phyloP scores from a whole-genome alignment of 805 yeast genomes.

The Ogataea polymorpha region DNA sequence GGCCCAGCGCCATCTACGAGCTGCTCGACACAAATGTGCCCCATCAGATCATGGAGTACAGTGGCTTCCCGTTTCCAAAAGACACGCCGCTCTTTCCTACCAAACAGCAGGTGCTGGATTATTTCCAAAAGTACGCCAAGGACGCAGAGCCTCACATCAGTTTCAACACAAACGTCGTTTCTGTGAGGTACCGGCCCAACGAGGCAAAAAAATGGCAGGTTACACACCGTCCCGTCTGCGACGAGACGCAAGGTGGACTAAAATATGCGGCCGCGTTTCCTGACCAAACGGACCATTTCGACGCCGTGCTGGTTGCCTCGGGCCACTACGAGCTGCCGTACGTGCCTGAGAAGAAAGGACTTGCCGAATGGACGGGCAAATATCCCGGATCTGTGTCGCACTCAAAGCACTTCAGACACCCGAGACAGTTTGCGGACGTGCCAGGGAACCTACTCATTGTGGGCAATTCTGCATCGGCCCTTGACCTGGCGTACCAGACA shows the following conservation, averaged over 20 bases:
- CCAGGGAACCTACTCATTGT: slow-evolving; percentile 53
- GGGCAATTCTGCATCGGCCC: slow-evolving; percentile 77
- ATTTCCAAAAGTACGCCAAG: slow-evolving; percentile 51
- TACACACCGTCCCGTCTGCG: slow-evolving; percentile 32
- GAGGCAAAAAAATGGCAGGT: slow-evolving; percentile 41
- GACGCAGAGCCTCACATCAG: slow-evolving; percentile 38
- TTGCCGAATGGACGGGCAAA: slow-evolving; percentile 43
- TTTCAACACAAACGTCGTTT: slow-evolving; percentile 48
- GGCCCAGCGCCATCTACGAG: slow-evolving; percentile 61
- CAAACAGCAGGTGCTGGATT: slow-evolving; percentile 55
- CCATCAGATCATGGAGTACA: slow-evolving; percentile 63
- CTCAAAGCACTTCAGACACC: slow-evolving; percentile 54
- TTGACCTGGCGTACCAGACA: slow-evolving; percentile 65
- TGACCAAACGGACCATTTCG: slow-evolving; percentile 43
- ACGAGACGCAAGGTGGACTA: slow-evolving; percentile 34
- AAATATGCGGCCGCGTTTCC: slow-evolving; percentile 14
- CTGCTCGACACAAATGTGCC: slow-evolving; percentile 70
- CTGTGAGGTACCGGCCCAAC: slow-evolving; percentile 31
- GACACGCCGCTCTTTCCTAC: slow-evolving; percentile 51
- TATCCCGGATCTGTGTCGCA: slow-evolving; percentile 53
- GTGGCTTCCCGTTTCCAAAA: slow-evolving; percentile 47
- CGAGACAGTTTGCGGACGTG: slow-evolving; percentile 39
- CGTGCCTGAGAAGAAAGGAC: slow-evolving; percentile 55
- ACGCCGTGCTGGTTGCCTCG: slow-evolving; percentile 60
- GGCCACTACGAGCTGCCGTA: slow-evolving; percentile 64